Conservation (phyloP, 2,329 filamentous ascomycete species). For the Penicillium crustosum region DNA sequence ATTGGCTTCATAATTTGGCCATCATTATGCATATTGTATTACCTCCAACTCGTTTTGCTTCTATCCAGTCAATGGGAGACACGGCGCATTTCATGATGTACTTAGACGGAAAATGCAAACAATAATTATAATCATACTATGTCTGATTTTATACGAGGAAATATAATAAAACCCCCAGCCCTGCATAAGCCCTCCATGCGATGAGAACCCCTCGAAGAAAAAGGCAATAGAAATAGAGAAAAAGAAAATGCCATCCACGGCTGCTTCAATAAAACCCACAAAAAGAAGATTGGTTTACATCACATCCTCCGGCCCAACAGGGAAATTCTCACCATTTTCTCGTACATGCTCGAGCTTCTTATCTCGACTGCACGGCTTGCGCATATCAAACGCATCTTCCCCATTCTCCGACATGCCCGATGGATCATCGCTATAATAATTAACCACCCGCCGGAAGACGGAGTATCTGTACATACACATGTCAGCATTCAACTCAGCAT, state of each 20-base stretch:
- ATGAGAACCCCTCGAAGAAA: not conserved
- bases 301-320: conserved; percentile 80
- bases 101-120: not conserved
- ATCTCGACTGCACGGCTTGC: conserved; percentile 84
- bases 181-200: not conserved
- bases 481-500: conserved; percentile 5
- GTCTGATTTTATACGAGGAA: not conserved
- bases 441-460: conserved; percentile 82
- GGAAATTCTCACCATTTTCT: conserved; percentile 73
- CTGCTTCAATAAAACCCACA: not conserved
- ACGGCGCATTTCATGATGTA: not conserved
- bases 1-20: not conserved
- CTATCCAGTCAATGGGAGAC: not conserved
- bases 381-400: conserved; percentile 96
- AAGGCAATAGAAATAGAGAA: not conserved
- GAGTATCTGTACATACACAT: conserved; percentile 56
- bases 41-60: not conserved
- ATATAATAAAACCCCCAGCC: not conserved
- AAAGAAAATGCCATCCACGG: not conserved
- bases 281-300: not conserved
- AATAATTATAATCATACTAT: not conserved
- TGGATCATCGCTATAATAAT: conserved; percentile 89
- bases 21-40: not conserved
- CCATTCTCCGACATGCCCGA: conserved; percentile 56
- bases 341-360: conserved; percentile 72